These are phyloP conservation scores for Microbotryum scabiosae DNA, from an alignment of 1,284 basidiomycete genomes.

Conservation along the genomic window DNA sequence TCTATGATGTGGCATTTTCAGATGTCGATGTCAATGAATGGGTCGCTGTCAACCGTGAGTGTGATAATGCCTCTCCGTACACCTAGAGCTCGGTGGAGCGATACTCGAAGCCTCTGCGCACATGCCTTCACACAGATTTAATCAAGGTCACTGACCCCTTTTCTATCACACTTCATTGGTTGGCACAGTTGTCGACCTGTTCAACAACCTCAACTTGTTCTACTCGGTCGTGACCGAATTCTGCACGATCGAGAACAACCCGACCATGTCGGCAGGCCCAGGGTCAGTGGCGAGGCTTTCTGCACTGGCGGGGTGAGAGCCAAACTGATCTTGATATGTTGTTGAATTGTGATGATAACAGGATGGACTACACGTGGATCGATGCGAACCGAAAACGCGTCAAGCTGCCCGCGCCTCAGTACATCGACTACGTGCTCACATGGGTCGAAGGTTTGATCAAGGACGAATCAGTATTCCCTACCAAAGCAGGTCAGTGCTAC, in stretches of 20 bases:
- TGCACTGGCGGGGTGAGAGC: background rate
- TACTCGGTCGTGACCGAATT: constrained; percentile 92
- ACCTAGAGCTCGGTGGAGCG: background rate
- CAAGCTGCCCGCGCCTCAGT: constrained; percentile 86
- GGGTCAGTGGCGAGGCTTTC: constrained; percentile 50
- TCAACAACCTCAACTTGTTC: constrained; percentile 94
- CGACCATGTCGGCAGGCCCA: constrained; percentile 85
- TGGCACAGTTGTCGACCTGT: constrained; percentile 43
- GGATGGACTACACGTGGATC: constrained; percentile 96
- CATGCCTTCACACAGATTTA: background rate
- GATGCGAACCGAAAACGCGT: constrained; percentile 91
- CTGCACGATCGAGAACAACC: constrained; percentile 81
- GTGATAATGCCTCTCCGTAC: too few species aligned
- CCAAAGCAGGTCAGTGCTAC: constrained; percentile 66
- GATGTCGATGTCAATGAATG: constrained; percentile 94
- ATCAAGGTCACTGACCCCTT: background rate
- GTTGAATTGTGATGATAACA: constrained; percentile 38
- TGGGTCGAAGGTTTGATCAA: constrained; percentile 92
- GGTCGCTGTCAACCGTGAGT: constrained; percentile 92
- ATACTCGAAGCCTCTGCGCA: background rate
- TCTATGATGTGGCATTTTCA: background rate
- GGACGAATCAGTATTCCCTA: constrained; percentile 89
- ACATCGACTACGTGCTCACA: constrained; percentile 98
- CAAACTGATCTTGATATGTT: background rate
- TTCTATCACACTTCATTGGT: constrained; percentile 13